Conservation (phyloP, 75 land plant genomes). For the Cupressus sempervirens region DNA sequence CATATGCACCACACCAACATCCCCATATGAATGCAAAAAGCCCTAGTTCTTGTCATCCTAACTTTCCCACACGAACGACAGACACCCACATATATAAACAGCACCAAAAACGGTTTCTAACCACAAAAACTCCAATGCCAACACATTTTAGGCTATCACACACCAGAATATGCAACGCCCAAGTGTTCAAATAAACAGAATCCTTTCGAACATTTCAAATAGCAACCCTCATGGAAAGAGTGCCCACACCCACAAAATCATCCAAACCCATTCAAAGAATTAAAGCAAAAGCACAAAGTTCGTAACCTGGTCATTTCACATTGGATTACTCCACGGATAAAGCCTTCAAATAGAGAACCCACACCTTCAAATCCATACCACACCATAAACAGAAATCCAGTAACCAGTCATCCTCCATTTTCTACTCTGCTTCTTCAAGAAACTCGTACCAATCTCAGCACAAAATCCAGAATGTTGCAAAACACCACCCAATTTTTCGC, state of each 20-base stretch:
- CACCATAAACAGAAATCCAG: background rate
- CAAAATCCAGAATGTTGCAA: background rate
- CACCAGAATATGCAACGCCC: background rate
- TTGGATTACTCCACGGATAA: background rate
- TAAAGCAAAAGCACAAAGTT: background rate
- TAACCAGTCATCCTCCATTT: background rate
- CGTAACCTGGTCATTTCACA: background rate
- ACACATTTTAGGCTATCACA: background rate
- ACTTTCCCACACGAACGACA: background rate
- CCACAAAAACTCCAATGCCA: background rate
- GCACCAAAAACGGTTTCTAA: background rate
- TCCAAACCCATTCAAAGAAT: background rate
- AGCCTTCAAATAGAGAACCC: background rate
- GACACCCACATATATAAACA: background rate
- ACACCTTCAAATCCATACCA: background rate
- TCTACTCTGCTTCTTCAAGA: background rate
- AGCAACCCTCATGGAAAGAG: background rate
- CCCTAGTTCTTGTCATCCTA: background rate
- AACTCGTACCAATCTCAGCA: background rate
- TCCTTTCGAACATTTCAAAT: background rate
- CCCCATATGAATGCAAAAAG: background rate
- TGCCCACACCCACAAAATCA: background rate
- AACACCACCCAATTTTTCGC: background rate
- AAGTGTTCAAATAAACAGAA: background rate
- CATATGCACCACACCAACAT: background rate